Base-by-base conservation (phyloP, 352 stramenopile genomes). In the Globisporangium alternatum region DNA sequence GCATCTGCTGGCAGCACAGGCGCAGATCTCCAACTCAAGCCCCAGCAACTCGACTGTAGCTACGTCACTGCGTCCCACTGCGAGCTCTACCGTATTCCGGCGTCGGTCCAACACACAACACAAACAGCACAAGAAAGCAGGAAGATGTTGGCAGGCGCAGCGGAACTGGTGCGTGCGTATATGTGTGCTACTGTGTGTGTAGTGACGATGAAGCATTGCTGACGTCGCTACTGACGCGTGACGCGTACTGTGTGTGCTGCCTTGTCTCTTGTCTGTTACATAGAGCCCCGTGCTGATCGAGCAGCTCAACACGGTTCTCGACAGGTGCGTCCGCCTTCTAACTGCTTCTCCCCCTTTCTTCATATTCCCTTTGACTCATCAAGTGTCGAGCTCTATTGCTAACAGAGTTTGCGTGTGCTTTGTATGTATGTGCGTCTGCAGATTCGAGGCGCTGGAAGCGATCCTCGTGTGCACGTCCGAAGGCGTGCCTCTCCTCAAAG, bases 381-480 rank as follows among this genome's bases (percentile, higher is more conserved):
- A 47, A 9, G 4, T 1, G 9, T 2, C 21, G 41, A 47, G 15
- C 37, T 61, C 22, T 59, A 13, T 15, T 53, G 15, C 25, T 53
- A 43, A 25, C 17, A 37, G 25, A n/a, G 6, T 48, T 5, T 52
- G 12, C 48, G 3, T 15, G 39, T n/a, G 17, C 17, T 47, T 19
- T 67, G n/a, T 45, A 55, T n/a, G 31, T 43, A 30, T 44, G n/a
- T 47, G 56, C 21, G 57, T 22, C 13, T 66, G 47, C 62, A 92
- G 84, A 71, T 93, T 89, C 65, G 83, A 93, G 67, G 70, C 75
- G 56, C 70, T 93, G 21, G 70, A 89, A 54, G 85, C 80, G 56
- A 89, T 93, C 60, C 78, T 93, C 47, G 78, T 93, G 65, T 91
- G 78, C 60, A 93, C 85, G 9, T 86, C 81, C 0, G 85, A 93